These are phyloP conservation scores for Hammondia hammondi DNA, from an alignment of 169 alveolate species.

Conservation along the genomic window DNA sequence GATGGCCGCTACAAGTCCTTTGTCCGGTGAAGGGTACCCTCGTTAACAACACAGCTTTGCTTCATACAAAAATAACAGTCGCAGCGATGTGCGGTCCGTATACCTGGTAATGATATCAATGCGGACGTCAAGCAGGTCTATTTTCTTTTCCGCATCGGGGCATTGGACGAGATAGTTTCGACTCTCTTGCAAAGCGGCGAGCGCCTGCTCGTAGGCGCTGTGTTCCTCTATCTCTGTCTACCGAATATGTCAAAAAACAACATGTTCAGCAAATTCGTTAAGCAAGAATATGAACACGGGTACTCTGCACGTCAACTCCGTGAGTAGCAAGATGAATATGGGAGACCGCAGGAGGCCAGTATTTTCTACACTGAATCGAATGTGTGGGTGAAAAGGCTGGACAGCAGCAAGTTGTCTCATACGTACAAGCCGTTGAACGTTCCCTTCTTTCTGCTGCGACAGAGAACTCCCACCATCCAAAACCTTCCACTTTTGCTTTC, in stretches of 20 bases:
- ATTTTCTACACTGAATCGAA: not conserved
- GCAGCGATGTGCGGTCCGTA: not conserved
- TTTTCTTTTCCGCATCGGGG: slow-evolving; percentile 75
- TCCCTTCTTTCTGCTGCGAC: no score
- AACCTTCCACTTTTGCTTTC: no score
- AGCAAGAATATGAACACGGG: no score
- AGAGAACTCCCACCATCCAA: no score
- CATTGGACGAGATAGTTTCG: slow-evolving; percentile 80
- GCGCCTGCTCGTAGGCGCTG: slow-evolving; percentile 87
- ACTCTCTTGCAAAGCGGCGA: slow-evolving; percentile 86
- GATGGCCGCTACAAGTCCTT: no score
- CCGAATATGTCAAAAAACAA: not conserved
- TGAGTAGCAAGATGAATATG: not conserved
- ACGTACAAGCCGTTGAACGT: no score
- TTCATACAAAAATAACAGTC: not conserved
- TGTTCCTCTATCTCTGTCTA: slow-evolving; percentile 86
- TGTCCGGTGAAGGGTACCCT: not conserved
- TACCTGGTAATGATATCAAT: slow-evolving; percentile 74
- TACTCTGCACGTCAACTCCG: no score
- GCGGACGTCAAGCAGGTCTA: slow-evolving; percentile 77
- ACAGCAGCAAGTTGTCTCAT: not conserved
- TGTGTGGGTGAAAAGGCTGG: not conserved
- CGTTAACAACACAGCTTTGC: not conserved
- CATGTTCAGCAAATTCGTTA: no score
- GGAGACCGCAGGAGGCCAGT: not conserved